Evolutionary conservation across 345 rosid species (phyloP).

Genomic region (Eucalyptus leucophloia): DNA sequence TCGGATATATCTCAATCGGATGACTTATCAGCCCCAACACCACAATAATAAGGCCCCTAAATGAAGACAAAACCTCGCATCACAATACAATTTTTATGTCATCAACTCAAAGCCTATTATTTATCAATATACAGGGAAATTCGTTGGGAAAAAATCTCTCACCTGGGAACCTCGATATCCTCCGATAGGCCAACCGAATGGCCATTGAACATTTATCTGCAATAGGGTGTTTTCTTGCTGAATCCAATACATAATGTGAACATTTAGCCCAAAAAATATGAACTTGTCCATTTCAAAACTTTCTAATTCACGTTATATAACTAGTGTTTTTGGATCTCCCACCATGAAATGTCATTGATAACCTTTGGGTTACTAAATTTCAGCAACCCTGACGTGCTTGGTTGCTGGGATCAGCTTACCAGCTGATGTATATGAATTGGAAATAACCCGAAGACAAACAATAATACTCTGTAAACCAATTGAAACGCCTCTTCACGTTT

Average conservation of each 20-base stretch:
- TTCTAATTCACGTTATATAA: background rate
- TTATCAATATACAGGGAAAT: background rate
- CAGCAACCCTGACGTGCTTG: slow-evolving; percentile 77
- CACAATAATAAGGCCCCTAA: slow-evolving; percentile 97
- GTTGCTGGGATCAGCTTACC: slow-evolving; percentile 86
- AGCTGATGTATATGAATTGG: slow-evolving; percentile 72
- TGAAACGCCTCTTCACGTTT: background rate
- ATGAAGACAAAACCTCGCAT: background rate
- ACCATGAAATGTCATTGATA: slow-evolving; percentile 63
- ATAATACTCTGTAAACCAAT: background rate
- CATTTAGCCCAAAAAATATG: background rate
- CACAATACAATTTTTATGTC: background rate
- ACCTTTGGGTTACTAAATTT: slow-evolving; percentile 66
- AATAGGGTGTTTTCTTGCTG: slow-evolving; percentile 93
- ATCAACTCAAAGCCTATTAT: background rate
- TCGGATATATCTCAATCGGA: slow-evolving; percentile 93
- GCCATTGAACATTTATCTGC: slow-evolving; percentile 79
- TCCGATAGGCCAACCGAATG: slow-evolving; percentile 95
- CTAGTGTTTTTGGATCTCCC: background rate
- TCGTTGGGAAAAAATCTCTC: background rate
- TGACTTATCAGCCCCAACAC: slow-evolving; percentile 84
- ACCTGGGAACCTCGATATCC: slow-evolving; percentile 94
- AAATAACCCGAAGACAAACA: slow-evolving; percentile 41
- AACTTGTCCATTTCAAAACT: background rate
- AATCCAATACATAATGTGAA: slow-evolving; percentile 47